Conservation (phyloP, 371 early-diverging fungal species). For the Coemansia sp. region DNA sequence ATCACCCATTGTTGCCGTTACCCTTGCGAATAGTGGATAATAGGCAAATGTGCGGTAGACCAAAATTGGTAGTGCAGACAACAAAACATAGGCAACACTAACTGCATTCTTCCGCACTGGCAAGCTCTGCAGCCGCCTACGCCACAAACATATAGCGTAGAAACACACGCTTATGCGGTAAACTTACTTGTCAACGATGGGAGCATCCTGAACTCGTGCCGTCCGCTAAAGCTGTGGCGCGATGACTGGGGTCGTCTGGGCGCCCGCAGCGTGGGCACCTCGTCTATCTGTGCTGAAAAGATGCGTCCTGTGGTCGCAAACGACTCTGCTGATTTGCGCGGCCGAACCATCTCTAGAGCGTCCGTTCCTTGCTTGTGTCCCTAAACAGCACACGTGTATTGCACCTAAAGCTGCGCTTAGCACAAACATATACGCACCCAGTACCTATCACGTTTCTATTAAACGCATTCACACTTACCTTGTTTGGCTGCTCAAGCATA, state of each 20-base stretch:
- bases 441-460: neutral
- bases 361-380: slow-evolving; percentile 30
- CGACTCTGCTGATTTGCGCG: slow-evolving; percentile 41
- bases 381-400: slow-evolving; percentile 15
- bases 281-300: slow-evolving; percentile 42
- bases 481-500: neutral
- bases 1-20: neutral
- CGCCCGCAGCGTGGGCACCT: slow-evolving; percentile 33
- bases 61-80: neutral
- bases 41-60: neutral
- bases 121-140: slow-evolving; percentile 4
- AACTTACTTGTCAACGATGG: slow-evolving; percentile 41
- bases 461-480: neutral
- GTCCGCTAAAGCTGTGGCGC: slow-evolving; percentile 46
- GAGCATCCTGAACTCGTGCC: slow-evolving; percentile 48
- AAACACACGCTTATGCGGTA: neutral
- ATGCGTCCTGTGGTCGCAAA: slow-evolving; percentile 30
- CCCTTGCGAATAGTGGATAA: slow-evolving; percentile 3
- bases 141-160: slow-evolving; percentile 17
- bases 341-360: slow-evolving; percentile 39
- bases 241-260: slow-evolving; percentile 48
- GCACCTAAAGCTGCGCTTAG: neutral
- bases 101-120: neutral
- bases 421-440: neutral
- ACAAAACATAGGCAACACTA: neutral